A percentile compares a stretch with the other conserved stretches of the same genome.
These are phyloP conservation scores for Ailanthus altissimus DNA, from an alignment of 345 rosid genomes.

Conservation along the genomic window DNA sequence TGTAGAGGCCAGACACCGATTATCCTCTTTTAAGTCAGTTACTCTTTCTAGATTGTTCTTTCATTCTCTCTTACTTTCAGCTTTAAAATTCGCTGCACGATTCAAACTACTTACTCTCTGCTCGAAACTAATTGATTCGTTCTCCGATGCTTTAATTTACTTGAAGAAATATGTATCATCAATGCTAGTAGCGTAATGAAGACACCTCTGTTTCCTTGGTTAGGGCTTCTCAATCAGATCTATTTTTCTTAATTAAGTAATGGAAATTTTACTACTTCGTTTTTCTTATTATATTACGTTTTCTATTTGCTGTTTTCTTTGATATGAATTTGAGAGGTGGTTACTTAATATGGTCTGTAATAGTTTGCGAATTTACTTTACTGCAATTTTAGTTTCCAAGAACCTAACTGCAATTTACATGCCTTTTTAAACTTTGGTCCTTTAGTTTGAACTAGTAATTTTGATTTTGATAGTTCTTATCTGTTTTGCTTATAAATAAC, in stretches of 20 bases:
- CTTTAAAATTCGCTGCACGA: neutral
- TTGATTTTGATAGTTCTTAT: neutral
- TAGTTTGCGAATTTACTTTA: neutral
- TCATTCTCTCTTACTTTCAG: neutral
- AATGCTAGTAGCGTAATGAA: neutral
- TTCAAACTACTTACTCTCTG: neutral
- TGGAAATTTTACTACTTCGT: neutral
- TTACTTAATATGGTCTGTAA: conserved; percentile 1
- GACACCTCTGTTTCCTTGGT: neutral
- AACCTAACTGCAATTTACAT: too few relatives aligned
- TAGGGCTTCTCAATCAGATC: conserved; percentile 2
- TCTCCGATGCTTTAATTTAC: neutral
- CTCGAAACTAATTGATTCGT: conserved; percentile 3
- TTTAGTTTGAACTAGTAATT: neutral
- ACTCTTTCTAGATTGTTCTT: neutral
- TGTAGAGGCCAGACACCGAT: conserved; percentile 17
- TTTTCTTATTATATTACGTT: neutral
- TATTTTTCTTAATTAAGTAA: neutral
- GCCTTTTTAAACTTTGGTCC: neutral
- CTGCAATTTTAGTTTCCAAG: too few relatives aligned
- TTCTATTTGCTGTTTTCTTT: too few relatives aligned
- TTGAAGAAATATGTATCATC: neutral
- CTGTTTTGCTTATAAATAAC: neutral
- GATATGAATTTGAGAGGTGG: neutral
- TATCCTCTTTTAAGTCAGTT: conserved; percentile 8